phyloP scores from a whole-genome alignment of 305 asterid genomes.

The Fraxinus baroniana region DNA sequence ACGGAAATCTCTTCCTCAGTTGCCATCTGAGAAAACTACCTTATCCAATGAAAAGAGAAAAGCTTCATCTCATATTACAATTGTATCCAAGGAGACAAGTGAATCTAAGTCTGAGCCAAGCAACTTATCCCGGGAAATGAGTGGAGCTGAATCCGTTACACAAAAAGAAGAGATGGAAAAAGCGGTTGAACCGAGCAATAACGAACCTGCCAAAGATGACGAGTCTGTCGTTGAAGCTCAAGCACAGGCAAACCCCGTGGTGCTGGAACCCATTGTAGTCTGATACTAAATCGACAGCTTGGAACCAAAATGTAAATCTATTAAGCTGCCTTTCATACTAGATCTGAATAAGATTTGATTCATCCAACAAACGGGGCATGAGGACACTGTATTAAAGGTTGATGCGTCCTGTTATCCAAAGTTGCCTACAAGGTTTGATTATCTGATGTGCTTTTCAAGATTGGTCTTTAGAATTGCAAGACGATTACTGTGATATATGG shows the following conservation, averaged over 20 bases:
- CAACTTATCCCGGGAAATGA: conserved; percentile 24
- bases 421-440: conserved; percentile 37
- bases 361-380: conserved; percentile 34
- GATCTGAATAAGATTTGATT: conserved; percentile 28
- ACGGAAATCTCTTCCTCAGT: conserved; percentile 77
- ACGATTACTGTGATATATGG: conserved; percentile 23
- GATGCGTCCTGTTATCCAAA: conserved; percentile 40
- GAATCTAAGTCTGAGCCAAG: conserved; percentile 27
- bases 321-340: conserved; percentile 25
- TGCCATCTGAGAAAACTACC: conserved; percentile 63
- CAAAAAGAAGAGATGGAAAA: conserved; percentile 26
- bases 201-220: conserved; percentile 9
- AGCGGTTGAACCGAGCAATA: conserved; percentile 28
- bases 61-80: conserved; percentile 30
- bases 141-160: conserved; percentile 29
- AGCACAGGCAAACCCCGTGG: conserved; percentile 21
- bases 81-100: conserved; percentile 38
- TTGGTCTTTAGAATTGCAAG: conserved; percentile 28
- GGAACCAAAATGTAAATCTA: conserved; percentile 18
- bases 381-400: conserved; percentile 35
- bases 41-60: conserved; percentile 47
- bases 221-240: conserved; percentile 32
- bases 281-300: conserved; percentile 22
- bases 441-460: conserved; percentile 40
- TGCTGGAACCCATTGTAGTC: conserved; percentile 41